Evolutionary conservation across 2,329 filamentous ascomycete species (phyloP), one percentile per base, ranked within the genome.

Genomic region (Fusarium falciforme): DNA sequence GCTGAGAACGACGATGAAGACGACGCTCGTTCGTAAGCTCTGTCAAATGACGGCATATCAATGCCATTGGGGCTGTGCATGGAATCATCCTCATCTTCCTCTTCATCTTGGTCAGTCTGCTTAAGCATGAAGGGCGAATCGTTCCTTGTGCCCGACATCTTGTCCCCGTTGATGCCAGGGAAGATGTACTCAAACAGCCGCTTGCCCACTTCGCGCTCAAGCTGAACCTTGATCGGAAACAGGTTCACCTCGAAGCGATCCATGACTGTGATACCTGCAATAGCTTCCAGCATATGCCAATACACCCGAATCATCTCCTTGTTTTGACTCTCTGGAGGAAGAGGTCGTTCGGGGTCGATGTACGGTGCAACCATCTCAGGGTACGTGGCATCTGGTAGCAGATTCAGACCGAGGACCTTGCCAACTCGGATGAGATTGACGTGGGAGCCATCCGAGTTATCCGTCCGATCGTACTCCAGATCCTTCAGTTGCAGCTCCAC

Each of bases 241-340:
- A 99, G 85, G 64, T 95, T 94, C 64, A 99, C 94, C 82, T 98
- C 95, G 79, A 99, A 99, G 78, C 97, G 93, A 77, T 98, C 96
- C 87, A 99, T 94, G 35, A 99, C 95, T 1, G 96, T 94, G 71
- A 99, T 99, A 58, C 96, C 96, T 40, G 96, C 96, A 81, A 99
- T 98, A 9, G 96, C 95, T 84, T 99, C 96, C 6, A 99, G 88
- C 94, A 98, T 98, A 80, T 98, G 92, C 94, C 97, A 99, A 80
- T 97, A 96, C 14, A 99, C 94, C 36, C 93, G 91, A 61, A 99
- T 89, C 93, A 98, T 98, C 79, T 95, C 94, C 54, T 89, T 88
- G 70, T 93, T 91, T 35, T 87, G 82, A 17, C 86, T 57, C 7
- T 80, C 77, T 17, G 73, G 70, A 27, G 73, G 73, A 80, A 85